Base-by-base conservation (phyloP, 2,329 filamentous ascomycete genomes). In the Pseudogymnoascus sp. region DNA sequence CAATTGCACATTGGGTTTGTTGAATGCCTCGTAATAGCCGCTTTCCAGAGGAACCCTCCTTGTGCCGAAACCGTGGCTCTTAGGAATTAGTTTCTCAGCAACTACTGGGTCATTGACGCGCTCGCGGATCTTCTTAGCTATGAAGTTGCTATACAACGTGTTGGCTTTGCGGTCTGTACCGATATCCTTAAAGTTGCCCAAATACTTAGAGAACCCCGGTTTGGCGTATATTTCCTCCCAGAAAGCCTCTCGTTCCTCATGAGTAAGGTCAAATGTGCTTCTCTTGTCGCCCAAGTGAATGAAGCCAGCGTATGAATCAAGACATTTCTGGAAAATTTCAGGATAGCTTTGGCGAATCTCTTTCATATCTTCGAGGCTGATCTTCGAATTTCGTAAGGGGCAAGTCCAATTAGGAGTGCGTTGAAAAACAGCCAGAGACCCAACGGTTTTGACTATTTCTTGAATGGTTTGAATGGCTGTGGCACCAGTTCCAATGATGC, bases 201-300 rank as follows among this genome's bases (percentile, higher is more conserved):
- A 62, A 58, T 71, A 68, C 61, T 75, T 78, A 10, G 69, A 67
- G 63, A 79, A 78, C 0, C 75, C 77, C 1, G 75, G 75, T 3
- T 69, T 61, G 0, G 69, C 62, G 67, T 77, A 78, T 1, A 74
- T 63, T 35, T 70, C 65, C 61, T 74, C 69, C 64, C 68, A 74
- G 4, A 65, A 63, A 7, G 66, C 68, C 8, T 67, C 63, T 7
- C 72, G 72, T 63, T 74, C 73, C 63, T 73, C 72, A 7, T 67
- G 67, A 1, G 67, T 68, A 19, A 73, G 69, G 33, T 74, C 72
- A 33, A 71, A 68, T 6, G 72, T 72, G 14, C 69, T 72, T 11
- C 72, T 68, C 0, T 65, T 63, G 29, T 70, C 68, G 35, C 67
- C 62, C 23, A 67, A 61, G 67, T 74, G 70, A 8, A 74, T 64